phyloP scores from a whole-genome alignment of 176 grass and related monocot species.

The Aegilops umbellulata region DNA sequence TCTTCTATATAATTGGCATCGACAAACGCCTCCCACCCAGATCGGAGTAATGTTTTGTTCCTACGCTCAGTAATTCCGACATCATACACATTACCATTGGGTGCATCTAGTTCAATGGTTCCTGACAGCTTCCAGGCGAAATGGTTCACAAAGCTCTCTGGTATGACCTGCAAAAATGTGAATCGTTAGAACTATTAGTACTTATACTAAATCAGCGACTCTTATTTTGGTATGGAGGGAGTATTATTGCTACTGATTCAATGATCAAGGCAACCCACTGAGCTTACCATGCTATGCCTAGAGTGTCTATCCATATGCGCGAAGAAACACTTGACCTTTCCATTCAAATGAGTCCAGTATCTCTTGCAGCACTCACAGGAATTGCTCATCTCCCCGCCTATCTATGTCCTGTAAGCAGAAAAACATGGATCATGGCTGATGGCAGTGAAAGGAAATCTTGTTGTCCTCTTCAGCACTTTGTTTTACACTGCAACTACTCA shows the following conservation, averaged over 20 bases:
- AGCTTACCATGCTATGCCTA: conserved; percentile 28
- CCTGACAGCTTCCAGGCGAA: conserved; percentile 29
- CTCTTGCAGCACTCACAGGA: not conserved
- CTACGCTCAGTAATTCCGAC: conserved; percentile 8
- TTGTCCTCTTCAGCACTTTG: not conserved
- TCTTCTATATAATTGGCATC: conserved; percentile 30
- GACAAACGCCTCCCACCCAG: conserved; percentile 51
- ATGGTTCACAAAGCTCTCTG: conserved; percentile 34
- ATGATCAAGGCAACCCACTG: not conserved
- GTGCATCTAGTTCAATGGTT: conserved; percentile 32
- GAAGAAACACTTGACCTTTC: conserved; percentile 21
- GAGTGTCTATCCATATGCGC: conserved; percentile 14
- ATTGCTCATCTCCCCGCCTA: not conserved
- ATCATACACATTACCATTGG: conserved; percentile 22
- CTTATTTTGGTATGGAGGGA: too few species aligned
- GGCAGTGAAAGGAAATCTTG: not conserved
- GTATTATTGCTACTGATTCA: not conserved
- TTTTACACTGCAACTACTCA: not conserved
- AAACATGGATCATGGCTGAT: not conserved
- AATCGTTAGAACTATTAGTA: not conserved
- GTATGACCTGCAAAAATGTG: conserved; percentile 30
- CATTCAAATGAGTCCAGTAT: conserved; percentile 1
- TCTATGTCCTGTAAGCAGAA: not conserved
- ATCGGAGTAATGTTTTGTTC: conserved; percentile 4
- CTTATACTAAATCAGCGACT: too few species aligned